Evolutionary conservation across 2,329 filamentous ascomycete genomes (phyloP).

Genomic region (Exutisphaerella laricina): DNA sequence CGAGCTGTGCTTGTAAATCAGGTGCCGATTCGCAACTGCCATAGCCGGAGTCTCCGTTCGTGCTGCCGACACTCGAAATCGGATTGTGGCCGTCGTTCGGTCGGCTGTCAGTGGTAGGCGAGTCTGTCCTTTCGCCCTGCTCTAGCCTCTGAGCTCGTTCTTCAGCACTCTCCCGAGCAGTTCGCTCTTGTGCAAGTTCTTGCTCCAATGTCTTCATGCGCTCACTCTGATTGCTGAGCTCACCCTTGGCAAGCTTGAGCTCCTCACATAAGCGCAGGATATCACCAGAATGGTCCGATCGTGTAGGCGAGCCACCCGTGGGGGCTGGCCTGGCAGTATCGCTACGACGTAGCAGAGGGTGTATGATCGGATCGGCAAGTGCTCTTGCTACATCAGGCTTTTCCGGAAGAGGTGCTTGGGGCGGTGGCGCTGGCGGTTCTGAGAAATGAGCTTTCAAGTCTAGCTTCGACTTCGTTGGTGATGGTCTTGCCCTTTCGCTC

Average conservation of each 20-base stretch:
- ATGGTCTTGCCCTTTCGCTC: constrained; percentile 40
- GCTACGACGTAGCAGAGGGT: constrained; percentile 64
- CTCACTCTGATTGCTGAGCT: constrained; percentile 75
- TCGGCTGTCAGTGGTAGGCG: constrained; percentile 19
- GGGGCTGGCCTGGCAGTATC: constrained; percentile 65
- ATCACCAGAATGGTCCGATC: constrained; percentile 60
- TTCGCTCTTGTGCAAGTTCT: constrained; percentile 70
- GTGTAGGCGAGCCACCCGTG: constrained; percentile 53
- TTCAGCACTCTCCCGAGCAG: constrained; percentile 77
- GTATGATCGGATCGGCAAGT: constrained; percentile 42
- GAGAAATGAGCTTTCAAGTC: constrained; percentile 83
- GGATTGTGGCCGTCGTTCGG: constrained; percentile 15
- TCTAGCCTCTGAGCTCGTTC: constrained; percentile 68
- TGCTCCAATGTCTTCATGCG: constrained; percentile 77
- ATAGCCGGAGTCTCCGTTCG: not conserved
- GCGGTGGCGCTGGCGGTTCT: constrained; percentile 86
- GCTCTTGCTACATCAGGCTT: constrained; percentile 68
- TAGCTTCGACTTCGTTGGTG: constrained; percentile 55
- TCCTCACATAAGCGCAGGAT: constrained; percentile 81
- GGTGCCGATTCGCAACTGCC: constrained; percentile 19
- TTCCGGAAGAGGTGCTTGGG: constrained; percentile 86
- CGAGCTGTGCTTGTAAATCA: constrained; percentile 64
- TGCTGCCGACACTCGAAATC: constrained; percentile 5
- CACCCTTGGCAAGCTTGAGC: constrained; percentile 74
- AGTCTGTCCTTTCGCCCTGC: constrained; percentile 48